phyloP scores from a whole-genome alignment of 2,329 filamentous ascomycete species.

The Colletotrichum trifolii region DNA sequence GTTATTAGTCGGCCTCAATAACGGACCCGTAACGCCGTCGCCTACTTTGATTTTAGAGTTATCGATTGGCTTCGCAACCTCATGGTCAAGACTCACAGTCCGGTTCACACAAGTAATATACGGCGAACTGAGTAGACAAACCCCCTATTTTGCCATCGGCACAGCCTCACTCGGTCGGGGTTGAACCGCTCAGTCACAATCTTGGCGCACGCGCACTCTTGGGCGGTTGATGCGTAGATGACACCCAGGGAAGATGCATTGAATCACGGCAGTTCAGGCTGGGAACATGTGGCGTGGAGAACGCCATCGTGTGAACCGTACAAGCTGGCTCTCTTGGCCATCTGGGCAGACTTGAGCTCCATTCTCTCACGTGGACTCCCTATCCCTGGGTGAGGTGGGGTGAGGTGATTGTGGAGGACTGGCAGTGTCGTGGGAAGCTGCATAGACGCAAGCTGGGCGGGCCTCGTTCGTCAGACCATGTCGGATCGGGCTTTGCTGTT shows the following conservation, averaged over 20 bases:
- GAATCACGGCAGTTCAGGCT: neutral
- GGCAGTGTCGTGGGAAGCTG: too few species aligned
- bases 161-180: conserved; percentile 13
- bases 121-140: too few species aligned
- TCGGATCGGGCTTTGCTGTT: conserved; percentile 29
- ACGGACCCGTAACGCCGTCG: too few species aligned
- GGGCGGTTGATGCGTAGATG: conserved; percentile 16
- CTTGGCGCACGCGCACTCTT: conserved; percentile 10
- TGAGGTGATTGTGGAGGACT: too few species aligned
- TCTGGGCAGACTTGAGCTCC: too few species aligned
- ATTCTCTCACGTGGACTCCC: too few species aligned
- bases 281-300: too few species aligned
- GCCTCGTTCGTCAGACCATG: conserved; percentile 12
- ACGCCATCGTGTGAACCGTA: too few species aligned
- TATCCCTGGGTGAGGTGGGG: too few species aligned
- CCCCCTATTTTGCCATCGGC: conserved; percentile 3
- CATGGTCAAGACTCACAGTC: neutral
- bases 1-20: too few species aligned
- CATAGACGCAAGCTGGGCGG: conserved; percentile 1
- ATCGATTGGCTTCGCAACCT: conserved; percentile 1
- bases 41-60: conserved; percentile 10
- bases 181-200: neutral
- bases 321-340: too few species aligned
- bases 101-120: too few species aligned
- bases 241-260: conserved; percentile 19